Base-by-base conservation (phyloP, 106 monocot genomes). In the Allium sativum region DNA sequence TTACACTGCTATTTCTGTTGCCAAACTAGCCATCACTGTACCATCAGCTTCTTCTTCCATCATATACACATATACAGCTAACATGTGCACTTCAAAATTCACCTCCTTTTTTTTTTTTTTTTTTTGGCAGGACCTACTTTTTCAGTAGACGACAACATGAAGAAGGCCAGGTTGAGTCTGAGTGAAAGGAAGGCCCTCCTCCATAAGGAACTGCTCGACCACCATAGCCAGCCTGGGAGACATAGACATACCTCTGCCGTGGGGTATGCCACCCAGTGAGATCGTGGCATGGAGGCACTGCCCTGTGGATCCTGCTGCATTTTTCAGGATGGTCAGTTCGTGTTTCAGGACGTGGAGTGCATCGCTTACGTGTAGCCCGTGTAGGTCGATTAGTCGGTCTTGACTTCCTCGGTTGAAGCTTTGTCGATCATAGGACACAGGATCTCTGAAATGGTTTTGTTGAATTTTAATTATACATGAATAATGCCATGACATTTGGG, bases 271-370 rank as follows among this genome's bases (percentile, higher is more conserved):
- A 21, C 92, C 92, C 6, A 87, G 78, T 58, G 77, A 74, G 44
- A 93, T 76, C 71, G 82, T 75, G 20, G 76, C 82, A 73, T 82
- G 82, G 47, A 82, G 60, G 8, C 57, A 69, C 66, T 79, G 79
- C 5, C 85, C 84, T 3, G 75, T 52, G 0, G 84, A 67, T 71
- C 84, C 66, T 7, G 77, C 81, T 9, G 75, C 69, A 53, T 66
- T 74, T 71, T 76, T 82, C 65, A 82, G 45, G 68, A 73, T 70
- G 59, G 45, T 76, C 9, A 93, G 46, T 48, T 93, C 88, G 56
- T 85, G 74, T 62, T 88, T 85, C 21, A 93, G 66, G 13, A 85
- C 82, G 13, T 93, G 85, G 44, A 93, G 64, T 19, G 88, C 93
- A 59, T 93, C 93, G 20, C 71, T 82, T 7, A 78, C 76, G 48